Evolutionary conservation across 495 filamentous ascomycete species (phyloP), one percentile per base, ranked within the genome.

Genomic region (Wilcoxina mikolae): DNA sequence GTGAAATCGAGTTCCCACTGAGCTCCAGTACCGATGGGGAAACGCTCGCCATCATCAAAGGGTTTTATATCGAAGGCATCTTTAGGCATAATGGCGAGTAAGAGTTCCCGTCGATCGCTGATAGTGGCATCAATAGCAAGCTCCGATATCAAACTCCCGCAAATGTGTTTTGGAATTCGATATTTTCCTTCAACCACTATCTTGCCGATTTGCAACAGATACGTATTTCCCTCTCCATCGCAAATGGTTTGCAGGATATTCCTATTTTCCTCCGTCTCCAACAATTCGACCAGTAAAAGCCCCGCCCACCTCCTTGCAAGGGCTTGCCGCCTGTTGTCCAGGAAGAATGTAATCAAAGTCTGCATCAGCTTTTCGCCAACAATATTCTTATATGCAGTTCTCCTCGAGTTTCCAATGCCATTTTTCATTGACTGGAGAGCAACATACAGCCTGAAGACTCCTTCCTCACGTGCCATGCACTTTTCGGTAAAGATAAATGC

Each of bases 301-400:
- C 49, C 49, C 11, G 49, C n/a, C 49, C 49, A 52, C 10, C 49
- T 1, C 39, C 49, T 35, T 9, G 31, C 46, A 52, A 38, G n/a
- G 20, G 31, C 18, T 52, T 10, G 2, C 27, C 15, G 9, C 5
- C 20, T 22, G 29, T n/a, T 15, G 29, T 28, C 22, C 24, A 28
- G 46, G 22, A 27, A 28, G 23, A 52, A 38, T 22, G 28, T 5
- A 52, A 17, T 17, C 3, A 38, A 41, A 15, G 20, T 28, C 12
- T 3, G 17, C 11, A 50, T 12, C n/a, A 24, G 11, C 23, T 49
- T 49, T 20, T 49, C 23, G 12, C 46, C 46, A 20, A n/a, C 46
- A 24, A n/a, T 38, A 20, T 1, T 22, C 23, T 41, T 41, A 17
- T 11, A 52, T 18, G 27, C 2, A 15, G 12, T 7, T 39, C 49